Conservation (phyloP, 495 filamentous ascomycete genomes). For the Penicillium salamii region DNA sequence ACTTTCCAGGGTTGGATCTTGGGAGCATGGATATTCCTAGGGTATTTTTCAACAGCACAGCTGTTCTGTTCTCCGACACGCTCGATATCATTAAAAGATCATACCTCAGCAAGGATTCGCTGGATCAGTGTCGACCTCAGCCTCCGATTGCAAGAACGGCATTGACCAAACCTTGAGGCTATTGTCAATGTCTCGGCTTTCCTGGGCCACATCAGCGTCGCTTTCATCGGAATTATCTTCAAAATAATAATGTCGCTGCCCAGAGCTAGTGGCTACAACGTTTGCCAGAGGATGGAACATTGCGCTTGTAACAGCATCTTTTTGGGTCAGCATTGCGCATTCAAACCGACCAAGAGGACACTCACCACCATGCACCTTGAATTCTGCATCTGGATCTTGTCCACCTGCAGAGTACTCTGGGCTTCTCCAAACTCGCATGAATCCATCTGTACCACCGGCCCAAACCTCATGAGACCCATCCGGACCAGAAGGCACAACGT, state of each 20-base stretch:
- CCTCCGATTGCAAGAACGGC: slow-evolving; percentile 20
- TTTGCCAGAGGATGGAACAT: slow-evolving; percentile 64
- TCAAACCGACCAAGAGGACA: background rate
- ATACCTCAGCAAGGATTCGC: background rate
- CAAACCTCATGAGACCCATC: slow-evolving; percentile 68
- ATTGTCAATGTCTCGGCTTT: slow-evolving; percentile 41
- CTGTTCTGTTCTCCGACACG: no score
- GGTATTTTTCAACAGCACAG: no score
- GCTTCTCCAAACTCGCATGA: slow-evolving; percentile 72
- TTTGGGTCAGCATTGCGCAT: slow-evolving; percentile 12
- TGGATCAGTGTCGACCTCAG: background rate
- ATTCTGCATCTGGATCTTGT: slow-evolving; percentile 55
- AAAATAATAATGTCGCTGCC: slow-evolving; percentile 43
- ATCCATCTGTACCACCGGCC: slow-evolving; percentile 80
- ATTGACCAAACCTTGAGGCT: slow-evolving; percentile 65
- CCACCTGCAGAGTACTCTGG: slow-evolving; percentile 53
- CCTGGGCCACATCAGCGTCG: background rate
- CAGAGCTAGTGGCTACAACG: slow-evolving; percentile 74
- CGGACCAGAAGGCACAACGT: slow-evolving; percentile 50
- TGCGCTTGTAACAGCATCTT: slow-evolving; percentile 59
- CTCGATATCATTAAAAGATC: no score
- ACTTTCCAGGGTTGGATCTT: no score
- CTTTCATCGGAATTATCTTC: slow-evolving; percentile 10
- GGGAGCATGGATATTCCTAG: no score
- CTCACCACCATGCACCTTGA: slow-evolving; percentile 54